Evolutionary conservation across 1,139 yeast genomes (phyloP).

Genomic region (Saccharomycopsis hybrid): DNA sequence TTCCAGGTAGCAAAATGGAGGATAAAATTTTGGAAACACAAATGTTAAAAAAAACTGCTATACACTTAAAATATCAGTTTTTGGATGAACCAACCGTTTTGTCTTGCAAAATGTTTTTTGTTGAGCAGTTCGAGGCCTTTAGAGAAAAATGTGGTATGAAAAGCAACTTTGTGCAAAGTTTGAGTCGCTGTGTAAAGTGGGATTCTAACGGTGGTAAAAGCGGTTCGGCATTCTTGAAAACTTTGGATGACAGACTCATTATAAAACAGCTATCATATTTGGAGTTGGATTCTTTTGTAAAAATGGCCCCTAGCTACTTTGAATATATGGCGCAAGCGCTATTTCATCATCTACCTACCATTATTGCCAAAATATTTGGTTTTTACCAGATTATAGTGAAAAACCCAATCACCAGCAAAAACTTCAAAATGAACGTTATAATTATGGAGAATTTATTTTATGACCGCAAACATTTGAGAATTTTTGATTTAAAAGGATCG

Average conservation of each 20-base stretch:
- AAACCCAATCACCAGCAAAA: slow-evolving; percentile 67
- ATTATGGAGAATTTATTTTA: slow-evolving; percentile 95
- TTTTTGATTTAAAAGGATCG: slow-evolving; percentile 92
- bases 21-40: slow-evolving; percentile 45
- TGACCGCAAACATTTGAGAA: slow-evolving; percentile 72
- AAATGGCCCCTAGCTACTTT: slow-evolving; percentile 94
- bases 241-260: slow-evolving; percentile 81
- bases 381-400: slow-evolving; percentile 88
- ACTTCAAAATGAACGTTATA: slow-evolving; percentile 79
- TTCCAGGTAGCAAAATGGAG: too few relatives aligned
- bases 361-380: slow-evolving; percentile 89
- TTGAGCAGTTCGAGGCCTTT: slow-evolving; percentile 95
- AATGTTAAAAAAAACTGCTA: slow-evolving; percentile 77
- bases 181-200: slow-evolving; percentile 92
- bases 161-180: slow-evolving; percentile 67
- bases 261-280: slow-evolving; percentile 81
- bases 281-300: slow-evolving; percentile 88
- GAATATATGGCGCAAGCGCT: slow-evolving; percentile 93
- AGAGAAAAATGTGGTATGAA: slow-evolving; percentile 76
- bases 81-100: slow-evolving; percentile 71
- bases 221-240: slow-evolving; percentile 88
- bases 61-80: slow-evolving; percentile 86
- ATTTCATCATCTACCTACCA: slow-evolving; percentile 91
- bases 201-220: slow-evolving; percentile 94
- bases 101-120: slow-evolving; percentile 89